Evolutionary conservation across 2,329 filamentous ascomycete genomes (phyloP), one percentile per base, ranked within the genome.

Genomic region (Berkeleyomyces basicola): DNA sequence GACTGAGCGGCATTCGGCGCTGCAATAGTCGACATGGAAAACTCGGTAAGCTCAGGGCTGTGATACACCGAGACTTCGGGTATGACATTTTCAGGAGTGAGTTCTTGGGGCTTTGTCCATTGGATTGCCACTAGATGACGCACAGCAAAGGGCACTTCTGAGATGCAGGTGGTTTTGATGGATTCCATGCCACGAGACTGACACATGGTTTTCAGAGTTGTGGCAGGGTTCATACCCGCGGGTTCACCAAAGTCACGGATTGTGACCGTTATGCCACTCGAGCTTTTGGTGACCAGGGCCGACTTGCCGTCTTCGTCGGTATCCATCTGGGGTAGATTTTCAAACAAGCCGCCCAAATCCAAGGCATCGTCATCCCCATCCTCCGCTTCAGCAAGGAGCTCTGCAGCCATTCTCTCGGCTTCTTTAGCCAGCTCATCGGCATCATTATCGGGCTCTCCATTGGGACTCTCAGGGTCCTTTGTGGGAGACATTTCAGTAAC

Each of bases 241-340:
- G 84, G 85, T 71, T 89, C 90, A 1, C 89, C 90, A 77, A 97
- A 96, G 68, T 96, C 87, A 51, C 88, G 79, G 58, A 95, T 79
- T 4, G 64, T 61, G 43, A 65, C 51, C 7, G 49, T 63, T 33
- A 63, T 60, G 1, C 82, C 79, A 66, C 81, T 72, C 62, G 75
- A 67, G 57, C 76, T 74, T 68, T 78, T 82, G 51, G 83, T 75
- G 47, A 80, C 78, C 0, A 77, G 84, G 44, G 73, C 77, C 2
- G 77, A 78, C 69, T 83, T 80, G n/a, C 82, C 82, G 7, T 80
- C 82, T 4, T 71, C 67, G 67, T 85, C 81, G 4, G 82, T 76
- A 68, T 85, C 82, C 67, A 77, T 79, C 36, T 82, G 78, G 0
- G 84, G 84, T 4, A 87, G 71, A 63, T 76, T 82, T 7, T 77